Conservation (phyloP, 2,329 filamentous ascomycete species). For the Erysiphe neolycopersici region DNA sequence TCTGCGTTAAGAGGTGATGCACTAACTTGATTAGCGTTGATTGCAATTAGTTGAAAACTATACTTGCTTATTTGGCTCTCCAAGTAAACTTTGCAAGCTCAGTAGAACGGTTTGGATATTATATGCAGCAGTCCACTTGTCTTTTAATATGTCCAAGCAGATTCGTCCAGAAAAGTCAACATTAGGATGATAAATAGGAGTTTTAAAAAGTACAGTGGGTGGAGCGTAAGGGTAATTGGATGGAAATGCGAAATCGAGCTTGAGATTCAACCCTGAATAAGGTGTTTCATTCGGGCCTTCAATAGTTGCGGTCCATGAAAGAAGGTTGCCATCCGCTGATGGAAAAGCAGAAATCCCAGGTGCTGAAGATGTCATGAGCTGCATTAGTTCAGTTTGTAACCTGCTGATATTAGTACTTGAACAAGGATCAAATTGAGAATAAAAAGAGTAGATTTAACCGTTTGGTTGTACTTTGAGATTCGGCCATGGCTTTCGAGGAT, state of each 20-base stretch:
- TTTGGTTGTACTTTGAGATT: background rate
- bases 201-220: constrained; percentile 87
- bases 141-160: constrained; percentile 93
- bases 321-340: constrained; percentile 64
- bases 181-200: constrained; percentile 96
- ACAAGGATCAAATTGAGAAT: background rate
- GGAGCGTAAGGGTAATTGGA: constrained; percentile 79
- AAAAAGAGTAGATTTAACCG: background rate
- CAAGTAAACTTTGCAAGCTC: constrained; percentile 81
- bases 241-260: constrained; percentile 77
- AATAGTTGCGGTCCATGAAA: constrained; percentile 85
- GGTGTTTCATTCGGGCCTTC: constrained; percentile 75
- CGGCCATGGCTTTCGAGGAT: background rate
- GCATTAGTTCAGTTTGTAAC: constrained; percentile 92
- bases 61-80: constrained; percentile 91
- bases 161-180: constrained; percentile 94
- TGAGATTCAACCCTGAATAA: constrained; percentile 68
- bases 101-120: constrained; percentile 84
- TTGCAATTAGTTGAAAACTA: background rate
- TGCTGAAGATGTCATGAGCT: constrained; percentile 85
- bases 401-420: constrained; percentile 20
- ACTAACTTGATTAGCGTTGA: constrained; percentile 21
- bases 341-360: constrained; percentile 91
- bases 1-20: constrained; percentile 87
- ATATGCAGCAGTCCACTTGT: constrained; percentile 96